These are phyloP conservation scores for Schizosaccharomyces octosporus DNA, from an alignment of 805 yeast genomes.

Conservation along the genomic window DNA sequence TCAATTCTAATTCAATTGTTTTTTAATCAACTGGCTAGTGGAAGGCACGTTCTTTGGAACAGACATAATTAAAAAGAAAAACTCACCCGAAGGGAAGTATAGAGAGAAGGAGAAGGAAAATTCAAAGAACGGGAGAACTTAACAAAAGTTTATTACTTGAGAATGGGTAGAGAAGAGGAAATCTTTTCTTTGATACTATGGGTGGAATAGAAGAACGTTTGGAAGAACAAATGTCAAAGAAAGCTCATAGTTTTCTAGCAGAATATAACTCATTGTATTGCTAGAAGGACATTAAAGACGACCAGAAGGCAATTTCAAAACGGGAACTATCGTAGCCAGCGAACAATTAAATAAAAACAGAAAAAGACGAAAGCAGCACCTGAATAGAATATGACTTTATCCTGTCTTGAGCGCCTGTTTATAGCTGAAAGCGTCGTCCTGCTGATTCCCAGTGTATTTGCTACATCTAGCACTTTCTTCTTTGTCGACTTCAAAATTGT, in stretches of 20 bases:
- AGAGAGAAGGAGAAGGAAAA: no score
- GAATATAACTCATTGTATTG: background rate
- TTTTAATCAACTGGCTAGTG: no score
- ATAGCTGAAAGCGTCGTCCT: conserved; percentile 58
- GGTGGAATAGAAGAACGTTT: background rate
- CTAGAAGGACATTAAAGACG: no score
- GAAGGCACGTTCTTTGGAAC: no score
- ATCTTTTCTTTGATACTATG: no score
- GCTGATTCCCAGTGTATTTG: conserved; percentile 67
- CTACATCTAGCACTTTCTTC: conserved; percentile 35
- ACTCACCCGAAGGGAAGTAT: no score
- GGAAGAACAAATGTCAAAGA: background rate
- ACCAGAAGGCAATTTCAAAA: no score
- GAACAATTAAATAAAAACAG: conserved; percentile 40
- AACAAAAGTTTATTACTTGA: no score
- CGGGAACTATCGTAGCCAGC: conserved; percentile 28
- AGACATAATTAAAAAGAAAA: no score
- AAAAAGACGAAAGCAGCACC: conserved; percentile 39
- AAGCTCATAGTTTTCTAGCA: background rate
- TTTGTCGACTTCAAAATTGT: conserved; percentile 41
- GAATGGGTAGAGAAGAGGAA: no score
- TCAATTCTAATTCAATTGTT: no score
- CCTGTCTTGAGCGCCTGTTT: conserved; percentile 62
- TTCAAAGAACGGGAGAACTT: no score
- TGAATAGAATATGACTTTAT: conserved; percentile 65